Conservation (phyloP, 2,329 filamentous ascomycete genomes). For the Metarhizium anisopliae region DNA sequence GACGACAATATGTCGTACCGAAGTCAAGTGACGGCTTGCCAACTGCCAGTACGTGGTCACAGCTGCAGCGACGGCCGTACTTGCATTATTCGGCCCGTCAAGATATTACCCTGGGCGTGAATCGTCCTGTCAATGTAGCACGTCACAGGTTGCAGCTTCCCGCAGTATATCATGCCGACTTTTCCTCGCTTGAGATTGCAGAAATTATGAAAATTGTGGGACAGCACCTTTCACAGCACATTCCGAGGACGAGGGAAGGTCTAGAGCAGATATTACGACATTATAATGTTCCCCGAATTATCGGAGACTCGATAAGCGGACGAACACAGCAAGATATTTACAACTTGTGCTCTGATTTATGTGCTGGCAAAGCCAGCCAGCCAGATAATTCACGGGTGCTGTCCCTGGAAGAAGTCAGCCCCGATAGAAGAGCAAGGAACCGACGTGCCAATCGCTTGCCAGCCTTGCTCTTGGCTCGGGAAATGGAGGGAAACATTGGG, state of each 20-base stretch:
- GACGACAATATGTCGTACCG: background rate
- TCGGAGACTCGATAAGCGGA: constrained; percentile 14
- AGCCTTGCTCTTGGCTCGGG: constrained; percentile 37
- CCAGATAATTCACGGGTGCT: constrained; percentile 13
- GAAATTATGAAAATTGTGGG: constrained; percentile 16
- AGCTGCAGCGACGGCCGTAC: constrained; percentile 15
- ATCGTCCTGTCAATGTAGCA: constrained; percentile 1
- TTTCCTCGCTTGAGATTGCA: constrained; percentile 28
- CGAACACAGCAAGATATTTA: constrained; percentile 18
- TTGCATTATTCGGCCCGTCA: constrained; percentile 16
- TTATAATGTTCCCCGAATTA: constrained; percentile 15
- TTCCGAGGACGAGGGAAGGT: constrained; percentile 11
- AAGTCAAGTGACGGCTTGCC: background rate
- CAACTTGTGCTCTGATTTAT: constrained; percentile 23
- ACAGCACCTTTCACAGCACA: constrained; percentile 4
- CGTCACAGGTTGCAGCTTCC: constrained; percentile 5
- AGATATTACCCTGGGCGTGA: constrained; percentile 17
- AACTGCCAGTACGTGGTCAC: constrained; percentile 1
- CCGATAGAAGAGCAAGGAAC: constrained; percentile 6
- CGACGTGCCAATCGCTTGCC: constrained; percentile 20
- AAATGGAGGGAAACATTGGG: constrained; percentile 35
- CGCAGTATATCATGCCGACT: constrained; percentile 36
- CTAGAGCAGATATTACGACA: constrained; percentile 12
- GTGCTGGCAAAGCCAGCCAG: constrained; percentile 11
- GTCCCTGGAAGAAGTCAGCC: constrained; percentile 12